Base-by-base conservation (phyloP, 1,284 basidiomycete species). In the Ganoderma sp. region DNA sequence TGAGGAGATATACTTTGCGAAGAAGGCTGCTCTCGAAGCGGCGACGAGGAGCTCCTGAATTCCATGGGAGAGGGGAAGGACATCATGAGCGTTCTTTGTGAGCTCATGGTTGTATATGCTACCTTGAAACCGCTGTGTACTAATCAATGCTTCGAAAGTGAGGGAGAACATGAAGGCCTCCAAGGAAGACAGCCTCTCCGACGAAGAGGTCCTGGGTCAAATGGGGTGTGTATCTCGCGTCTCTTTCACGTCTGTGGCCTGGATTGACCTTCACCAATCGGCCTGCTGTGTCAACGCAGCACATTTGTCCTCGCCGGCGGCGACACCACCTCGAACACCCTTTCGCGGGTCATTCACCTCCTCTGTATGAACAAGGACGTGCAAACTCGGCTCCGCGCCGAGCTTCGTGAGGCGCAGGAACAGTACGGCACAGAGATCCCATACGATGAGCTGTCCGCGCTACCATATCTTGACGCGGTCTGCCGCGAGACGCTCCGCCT, bases 11-110 rank as follows among this genome's bases (percentile, higher is more conserved):
- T 74, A 85, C 39, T 74, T 78, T 32, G 77, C 82, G 59, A 83
- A 82, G 74, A 84, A 83, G 70, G 66, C 73, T 22, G 79, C 67
- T 17, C 39, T 66, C 14, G 42, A 56, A 19, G 92, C 95, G 70
- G 73, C 0, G 73, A 70, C 2, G 9, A 34, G 15, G 68, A 68
- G 7, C 67, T 72, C n/a, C 34, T 66, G 37, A 61, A 71, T 37
- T 77, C 81, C 60, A 57, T 67, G 9, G 60, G 50, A n/a, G 62
- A 57, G 17, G 69, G 73, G 9, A 74, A 74, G 70, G 68, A 43
- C 73, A 93, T 63, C 5, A 63, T 63, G 61, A 63, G 61, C 37
- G 22, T 63, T 1, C 19, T 63, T 2, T 48, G 61, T 63, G 48
- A 52, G 61, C 54, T 12, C 28, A 2, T 9, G 22, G 4, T 42